Percentiles rank a stretch among this genome's conserved stretches.
Evolutionary conservation across 495 filamentous ascomycete species (phyloP).

Genomic region (Talaromyces adpressus): DNA sequence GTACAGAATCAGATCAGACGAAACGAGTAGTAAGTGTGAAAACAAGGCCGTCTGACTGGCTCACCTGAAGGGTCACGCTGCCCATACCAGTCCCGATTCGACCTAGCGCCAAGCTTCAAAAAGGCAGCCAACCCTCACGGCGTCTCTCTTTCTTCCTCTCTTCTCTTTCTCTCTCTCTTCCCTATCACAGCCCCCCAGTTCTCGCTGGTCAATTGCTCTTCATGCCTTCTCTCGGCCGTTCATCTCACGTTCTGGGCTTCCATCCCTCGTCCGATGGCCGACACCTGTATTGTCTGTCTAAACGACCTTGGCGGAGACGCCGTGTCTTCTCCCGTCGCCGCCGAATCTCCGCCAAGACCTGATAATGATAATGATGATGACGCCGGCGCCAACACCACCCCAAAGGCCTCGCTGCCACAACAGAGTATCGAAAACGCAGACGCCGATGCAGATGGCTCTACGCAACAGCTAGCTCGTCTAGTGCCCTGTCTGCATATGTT

Average conservation of each 20-base stretch:
- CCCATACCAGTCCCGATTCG: background rate
- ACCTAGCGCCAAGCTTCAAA: constrained; percentile 7
- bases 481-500: constrained; percentile 79
- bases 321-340: constrained; percentile 39
- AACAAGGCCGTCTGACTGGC: too few species aligned
- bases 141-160: background rate
- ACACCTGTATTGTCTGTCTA: constrained; percentile 94
- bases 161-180: background rate
- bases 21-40: too few species aligned
- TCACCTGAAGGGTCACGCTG: constrained; percentile 6
- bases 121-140: background rate
- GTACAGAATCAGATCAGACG: too few species aligned
- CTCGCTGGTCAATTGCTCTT: constrained; percentile 27
- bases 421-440: constrained; percentile 14
- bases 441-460: constrained; percentile 25
- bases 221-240: constrained; percentile 36
- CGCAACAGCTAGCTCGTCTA: constrained; percentile 54
- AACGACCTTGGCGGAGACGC: constrained; percentile 69
- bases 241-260: constrained; percentile 23
- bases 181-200: background rate
- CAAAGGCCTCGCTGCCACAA: background rate
- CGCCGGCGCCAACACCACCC: constrained; percentile 18
- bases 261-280: constrained; percentile 60
- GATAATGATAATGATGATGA: constrained; percentile 26
- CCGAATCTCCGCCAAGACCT: constrained; percentile 41